Percentiles rank a stretch among this genome's conserved stretches.
Conservation (phyloP, 768 basidiomycete species). For the Kwoniella sp. region DNA sequence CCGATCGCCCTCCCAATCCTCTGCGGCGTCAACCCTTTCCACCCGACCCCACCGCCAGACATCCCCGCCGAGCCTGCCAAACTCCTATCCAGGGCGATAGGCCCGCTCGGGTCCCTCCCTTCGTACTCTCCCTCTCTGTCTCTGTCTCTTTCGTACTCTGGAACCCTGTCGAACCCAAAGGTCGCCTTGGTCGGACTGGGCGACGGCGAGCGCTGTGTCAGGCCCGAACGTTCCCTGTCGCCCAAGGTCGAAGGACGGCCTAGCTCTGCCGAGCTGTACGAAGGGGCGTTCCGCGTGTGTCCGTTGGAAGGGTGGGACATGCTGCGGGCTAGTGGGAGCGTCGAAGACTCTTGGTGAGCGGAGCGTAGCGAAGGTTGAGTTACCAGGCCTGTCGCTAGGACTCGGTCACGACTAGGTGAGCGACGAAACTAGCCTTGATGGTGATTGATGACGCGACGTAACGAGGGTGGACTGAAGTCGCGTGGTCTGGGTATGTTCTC, state of each 20-base stretch:
- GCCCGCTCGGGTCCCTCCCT: background rate
- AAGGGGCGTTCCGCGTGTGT: constrained; percentile 7
- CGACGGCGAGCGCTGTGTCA: constrained; percentile 11
- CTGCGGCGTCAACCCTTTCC: constrained; percentile 4
- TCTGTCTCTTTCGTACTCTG: background rate
- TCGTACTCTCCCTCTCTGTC: too few relatives aligned
- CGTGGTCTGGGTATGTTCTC: too few relatives aligned
- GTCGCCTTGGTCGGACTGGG: constrained; percentile 15
- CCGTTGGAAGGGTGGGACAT: background rate
- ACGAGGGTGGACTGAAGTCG: too few relatives aligned
- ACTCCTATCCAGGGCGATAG: constrained; percentile 1
- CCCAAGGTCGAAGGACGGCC: background rate
- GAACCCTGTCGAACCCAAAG: constrained; percentile 3
- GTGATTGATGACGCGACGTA: too few relatives aligned
- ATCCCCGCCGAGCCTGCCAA: background rate
- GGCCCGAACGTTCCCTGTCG: background rate
- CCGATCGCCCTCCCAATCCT: constrained; percentile 32
- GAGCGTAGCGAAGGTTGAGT: too few relatives aligned
- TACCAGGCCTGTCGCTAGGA: too few relatives aligned
- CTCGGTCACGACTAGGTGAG: too few relatives aligned
- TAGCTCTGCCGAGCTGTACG: constrained; percentile 9
- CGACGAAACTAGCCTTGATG: too few relatives aligned
- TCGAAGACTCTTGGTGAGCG: too few relatives aligned
- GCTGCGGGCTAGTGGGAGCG: background rate
- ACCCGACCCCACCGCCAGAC: background rate